A percentile compares a stretch with the other conserved stretches of the same genome.
These are phyloP conservation scores for Daldinia caldariorum DNA, from an alignment of 495 filamentous ascomycete genomes.

Conservation along the genomic window DNA sequence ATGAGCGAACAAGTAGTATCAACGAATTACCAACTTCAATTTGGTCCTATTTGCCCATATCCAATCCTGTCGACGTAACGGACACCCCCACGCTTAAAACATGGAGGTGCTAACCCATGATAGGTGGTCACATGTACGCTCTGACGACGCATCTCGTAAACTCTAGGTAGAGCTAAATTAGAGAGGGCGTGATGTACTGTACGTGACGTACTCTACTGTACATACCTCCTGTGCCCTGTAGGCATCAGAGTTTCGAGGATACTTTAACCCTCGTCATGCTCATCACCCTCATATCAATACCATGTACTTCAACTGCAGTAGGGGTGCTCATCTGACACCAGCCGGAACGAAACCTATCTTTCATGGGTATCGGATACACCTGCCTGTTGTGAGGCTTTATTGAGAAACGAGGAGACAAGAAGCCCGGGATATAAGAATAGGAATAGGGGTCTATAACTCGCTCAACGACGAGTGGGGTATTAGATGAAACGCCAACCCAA, in stretches of 20 bases:
- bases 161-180: conserved; percentile 7
- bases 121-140: conserved; percentile 40
- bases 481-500: conserved; percentile 32
- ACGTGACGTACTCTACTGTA: no score
- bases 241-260: conserved; percentile 27
- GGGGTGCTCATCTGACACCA: conserved; percentile 22
- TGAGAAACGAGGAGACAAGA: conserved; percentile 9
- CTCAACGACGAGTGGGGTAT: conserved; percentile 25
- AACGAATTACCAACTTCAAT: conserved; percentile 20
- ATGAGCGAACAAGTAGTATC: conserved; percentile 21
- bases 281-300: conserved; percentile 28
- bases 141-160: conserved; percentile 42
- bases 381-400: conserved; percentile 24
- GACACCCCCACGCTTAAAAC: conserved; percentile 40
- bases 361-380: conserved; percentile 31
- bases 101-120: conserved; percentile 21
- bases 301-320: conserved; percentile 32
- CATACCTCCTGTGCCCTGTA: conserved; percentile 11
- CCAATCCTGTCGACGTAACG: conserved; percentile 39
- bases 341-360: conserved; percentile 7
- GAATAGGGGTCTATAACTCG: conserved; percentile 14
- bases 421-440: conserved; percentile 13
- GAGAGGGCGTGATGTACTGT: conserved; percentile 24
- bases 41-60: conserved; percentile 15
- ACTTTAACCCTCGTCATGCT: conserved; percentile 34